Conservation (phyloP, 2,329 filamentous ascomycete species). For the Myriosclerotinia curreyana region DNA sequence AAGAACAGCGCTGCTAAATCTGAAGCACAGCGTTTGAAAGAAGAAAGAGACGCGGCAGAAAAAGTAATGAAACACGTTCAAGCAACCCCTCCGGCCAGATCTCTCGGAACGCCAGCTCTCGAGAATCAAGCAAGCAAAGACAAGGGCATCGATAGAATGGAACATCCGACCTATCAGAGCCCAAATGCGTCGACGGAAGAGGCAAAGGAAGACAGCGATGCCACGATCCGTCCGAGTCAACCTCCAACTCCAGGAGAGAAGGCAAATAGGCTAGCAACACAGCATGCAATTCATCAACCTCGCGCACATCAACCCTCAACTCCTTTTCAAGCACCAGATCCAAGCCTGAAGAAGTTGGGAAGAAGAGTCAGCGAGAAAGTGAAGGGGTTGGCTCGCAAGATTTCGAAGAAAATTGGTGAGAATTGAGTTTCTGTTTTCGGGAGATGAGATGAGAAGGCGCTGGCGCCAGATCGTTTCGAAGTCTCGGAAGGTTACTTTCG, state of each 20-base stretch:
- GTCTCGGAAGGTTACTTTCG: neutral
- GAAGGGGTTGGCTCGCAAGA: neutral
- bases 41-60: too few relatives aligned
- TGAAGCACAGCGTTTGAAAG: too few relatives aligned
- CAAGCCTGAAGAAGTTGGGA: neutral
- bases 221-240: neutral
- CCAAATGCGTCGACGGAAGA: neutral
- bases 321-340: neutral
- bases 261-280: neutral
- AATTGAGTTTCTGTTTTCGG: neutral
- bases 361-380: neutral
- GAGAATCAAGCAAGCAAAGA: neutral
- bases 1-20: too few relatives aligned
- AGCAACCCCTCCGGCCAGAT: neutral
- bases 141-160: neutral
- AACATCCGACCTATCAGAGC: neutral
- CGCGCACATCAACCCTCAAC: too few relatives aligned
- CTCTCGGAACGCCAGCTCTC: neutral
- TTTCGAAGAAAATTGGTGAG: neutral
- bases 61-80: too few relatives aligned
- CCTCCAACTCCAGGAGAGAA: neutral
- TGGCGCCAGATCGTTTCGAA: neutral
- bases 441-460: neutral
- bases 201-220: neutral
- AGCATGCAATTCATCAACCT: neutral